These are phyloP conservation scores for Entomortierella beljakovae DNA, from an alignment of 192 early-diverging fungal genomes.

Conservation along the genomic window DNA sequence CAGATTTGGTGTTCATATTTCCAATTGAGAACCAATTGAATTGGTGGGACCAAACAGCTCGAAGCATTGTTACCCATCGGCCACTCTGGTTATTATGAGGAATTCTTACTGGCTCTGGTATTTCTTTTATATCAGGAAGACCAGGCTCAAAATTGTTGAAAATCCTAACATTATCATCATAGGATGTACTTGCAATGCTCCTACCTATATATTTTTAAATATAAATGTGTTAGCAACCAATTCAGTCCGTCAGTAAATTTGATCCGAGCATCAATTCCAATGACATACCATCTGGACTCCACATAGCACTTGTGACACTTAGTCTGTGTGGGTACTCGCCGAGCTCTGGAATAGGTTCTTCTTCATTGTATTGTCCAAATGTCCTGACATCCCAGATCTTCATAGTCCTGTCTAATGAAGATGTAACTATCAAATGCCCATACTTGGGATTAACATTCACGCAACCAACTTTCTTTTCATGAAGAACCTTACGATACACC, in stretches of 20 bases:
- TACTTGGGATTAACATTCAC: slow-evolving; percentile 68
- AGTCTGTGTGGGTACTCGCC: slow-evolving; percentile 58
- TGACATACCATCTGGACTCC: slow-evolving; percentile 68
- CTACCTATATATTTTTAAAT: slow-evolving; percentile 9
- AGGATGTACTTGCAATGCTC: slow-evolving; percentile 62
- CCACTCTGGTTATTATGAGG: slow-evolving; percentile 74
- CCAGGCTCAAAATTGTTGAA: slow-evolving; percentile 59
- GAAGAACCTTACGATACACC: slow-evolving; percentile 49
- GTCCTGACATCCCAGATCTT: slow-evolving; percentile 72
- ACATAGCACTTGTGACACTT: slow-evolving; percentile 72
- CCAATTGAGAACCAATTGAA: slow-evolving; percentile 65
- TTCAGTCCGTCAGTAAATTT: not conserved
- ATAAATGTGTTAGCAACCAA: not conserved
- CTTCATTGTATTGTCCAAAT: slow-evolving; percentile 43
- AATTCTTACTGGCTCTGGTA: slow-evolving; percentile 53
- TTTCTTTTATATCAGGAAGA: slow-evolving; percentile 36
- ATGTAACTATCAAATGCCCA: slow-evolving; percentile 58
- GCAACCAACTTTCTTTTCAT: slow-evolving; percentile 70
- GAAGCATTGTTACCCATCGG: slow-evolving; percentile 75
- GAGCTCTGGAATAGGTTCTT: slow-evolving; percentile 43
- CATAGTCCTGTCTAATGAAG: slow-evolving; percentile 67
- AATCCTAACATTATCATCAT: slow-evolving; percentile 69
- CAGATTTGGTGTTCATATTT: slow-evolving; percentile 74
- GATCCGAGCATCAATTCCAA: not conserved
- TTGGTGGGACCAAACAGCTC: slow-evolving; percentile 67